Conservation (phyloP, 495 filamentous ascomycete genomes). For the Xylaria grammica region DNA sequence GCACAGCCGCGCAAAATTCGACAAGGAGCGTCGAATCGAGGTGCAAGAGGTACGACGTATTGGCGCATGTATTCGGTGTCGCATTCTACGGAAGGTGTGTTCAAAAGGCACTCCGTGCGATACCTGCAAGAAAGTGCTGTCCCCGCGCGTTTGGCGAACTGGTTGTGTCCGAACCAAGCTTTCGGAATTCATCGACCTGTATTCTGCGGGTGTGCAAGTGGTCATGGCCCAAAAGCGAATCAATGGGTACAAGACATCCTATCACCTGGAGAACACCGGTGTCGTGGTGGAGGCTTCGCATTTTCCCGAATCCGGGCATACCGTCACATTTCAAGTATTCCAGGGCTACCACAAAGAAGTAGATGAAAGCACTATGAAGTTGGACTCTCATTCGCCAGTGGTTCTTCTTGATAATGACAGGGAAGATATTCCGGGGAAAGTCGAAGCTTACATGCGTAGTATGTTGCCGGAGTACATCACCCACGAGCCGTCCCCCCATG, state of each 20-base stretch:
- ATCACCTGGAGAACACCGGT: slow-evolving; percentile 62
- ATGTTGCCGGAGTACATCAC: slow-evolving; percentile 65
- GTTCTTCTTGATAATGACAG: slow-evolving; percentile 68
- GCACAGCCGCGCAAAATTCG: slow-evolving; percentile 68
- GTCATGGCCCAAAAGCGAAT: slow-evolving; percentile 70
- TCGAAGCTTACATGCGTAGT: slow-evolving; percentile 74
- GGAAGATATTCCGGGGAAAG: slow-evolving; percentile 68
- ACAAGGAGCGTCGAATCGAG: slow-evolving; percentile 70
- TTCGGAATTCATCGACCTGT: slow-evolving; percentile 74
- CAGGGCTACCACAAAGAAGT: slow-evolving; percentile 54
- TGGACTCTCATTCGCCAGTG: slow-evolving; percentile 22
- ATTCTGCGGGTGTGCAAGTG: slow-evolving; percentile 70
- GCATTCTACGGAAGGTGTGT: slow-evolving; percentile 86
- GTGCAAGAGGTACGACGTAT: slow-evolving; percentile 80
- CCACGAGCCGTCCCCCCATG: slow-evolving; percentile 69
- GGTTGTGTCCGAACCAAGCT: slow-evolving; percentile 80
- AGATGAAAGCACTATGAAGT: slow-evolving; percentile 26
- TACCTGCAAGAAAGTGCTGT: slow-evolving; percentile 78
- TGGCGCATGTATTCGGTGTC: slow-evolving; percentile 84
- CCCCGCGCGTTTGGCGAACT: slow-evolving; percentile 78
- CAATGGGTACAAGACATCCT: slow-evolving; percentile 61
- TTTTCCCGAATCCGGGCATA: slow-evolving; percentile 61
- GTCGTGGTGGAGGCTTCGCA: slow-evolving; percentile 73
- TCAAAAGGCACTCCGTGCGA: slow-evolving; percentile 80
- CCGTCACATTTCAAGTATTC: slow-evolving; percentile 59